phyloP scores from a whole-genome alignment of 1,284 basidiomycete species.

The Trichosporon inkin region DNA sequence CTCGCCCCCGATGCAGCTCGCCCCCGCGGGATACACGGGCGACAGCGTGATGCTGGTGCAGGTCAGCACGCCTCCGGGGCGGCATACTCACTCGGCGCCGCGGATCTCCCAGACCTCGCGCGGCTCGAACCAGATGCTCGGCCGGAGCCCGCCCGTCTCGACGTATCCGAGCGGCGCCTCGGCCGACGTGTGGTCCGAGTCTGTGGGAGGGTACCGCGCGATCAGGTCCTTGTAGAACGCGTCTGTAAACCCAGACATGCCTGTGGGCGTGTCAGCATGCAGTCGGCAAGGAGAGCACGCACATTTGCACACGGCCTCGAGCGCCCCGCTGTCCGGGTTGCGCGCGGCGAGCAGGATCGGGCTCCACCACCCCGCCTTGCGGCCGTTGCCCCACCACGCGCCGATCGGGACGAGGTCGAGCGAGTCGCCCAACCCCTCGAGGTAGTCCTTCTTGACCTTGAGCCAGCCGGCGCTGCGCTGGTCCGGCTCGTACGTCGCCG shows the following conservation, averaged over 20 bases:
- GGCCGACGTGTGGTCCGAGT: slow-evolving; percentile 62
- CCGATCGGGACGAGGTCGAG: slow-evolving; percentile 66
- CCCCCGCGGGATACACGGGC: slow-evolving; percentile 78
- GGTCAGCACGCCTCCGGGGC: not conserved
- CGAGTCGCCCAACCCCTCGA: slow-evolving; percentile 54
- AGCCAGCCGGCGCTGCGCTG: slow-evolving; percentile 61
- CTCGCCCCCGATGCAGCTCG: slow-evolving; percentile 61
- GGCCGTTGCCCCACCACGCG: slow-evolving; percentile 88
- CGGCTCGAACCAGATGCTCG: slow-evolving; percentile 80
- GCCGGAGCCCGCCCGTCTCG: slow-evolving; percentile 69
- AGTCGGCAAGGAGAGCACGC: too few relatives aligned
- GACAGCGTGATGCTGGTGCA: slow-evolving; percentile 79
- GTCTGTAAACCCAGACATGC: slow-evolving; percentile 72
- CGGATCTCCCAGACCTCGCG: slow-evolving; percentile 87
- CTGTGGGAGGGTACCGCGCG: slow-evolving; percentile 61
- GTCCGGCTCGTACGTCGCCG: slow-evolving; percentile 86
- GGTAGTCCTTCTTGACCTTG: slow-evolving; percentile 69
- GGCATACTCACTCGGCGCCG: slow-evolving; percentile 67
- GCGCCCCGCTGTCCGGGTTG: slow-evolving; percentile 64
- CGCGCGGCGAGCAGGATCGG: slow-evolving; percentile 80
- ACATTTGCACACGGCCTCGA: slow-evolving; percentile 82
- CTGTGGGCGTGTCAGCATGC: slow-evolving; percentile 5
- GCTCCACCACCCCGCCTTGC: slow-evolving; percentile 90
- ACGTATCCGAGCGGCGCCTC: slow-evolving; percentile 59
- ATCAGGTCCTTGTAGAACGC: slow-evolving; percentile 72